Evolutionary conservation across 1,284 basidiomycete genomes (phyloP).

Genomic region (Boletellus deceptivus): DNA sequence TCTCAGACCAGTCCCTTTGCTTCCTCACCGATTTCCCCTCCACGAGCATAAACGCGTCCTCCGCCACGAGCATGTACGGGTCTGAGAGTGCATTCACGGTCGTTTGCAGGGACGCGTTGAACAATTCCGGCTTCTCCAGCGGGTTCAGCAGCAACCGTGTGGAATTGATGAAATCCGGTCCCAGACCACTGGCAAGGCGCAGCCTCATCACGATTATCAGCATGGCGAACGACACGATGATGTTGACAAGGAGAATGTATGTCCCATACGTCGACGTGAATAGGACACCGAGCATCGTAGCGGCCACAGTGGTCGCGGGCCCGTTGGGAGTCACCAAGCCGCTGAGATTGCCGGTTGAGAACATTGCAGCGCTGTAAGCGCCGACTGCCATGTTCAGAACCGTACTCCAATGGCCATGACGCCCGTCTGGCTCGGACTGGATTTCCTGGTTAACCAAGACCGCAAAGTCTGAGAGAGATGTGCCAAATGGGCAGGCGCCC

Average conservation of each 20-base stretch:
- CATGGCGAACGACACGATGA: slow-evolving; percentile 12
- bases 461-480: slow-evolving; percentile 4
- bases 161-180: slow-evolving; percentile 11
- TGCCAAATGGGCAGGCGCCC: background rate
- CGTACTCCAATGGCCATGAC: slow-evolving; percentile 7
- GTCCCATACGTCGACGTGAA: slow-evolving; percentile 3
- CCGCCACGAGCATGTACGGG: slow-evolving; percentile 8
- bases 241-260: slow-evolving; percentile 11
- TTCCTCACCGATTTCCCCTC: background rate
- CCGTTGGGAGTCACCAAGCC: background rate
- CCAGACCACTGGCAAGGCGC: slow-evolving; percentile 8
- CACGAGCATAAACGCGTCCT: background rate
- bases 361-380: slow-evolving; percentile 10
- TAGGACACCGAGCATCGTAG: background rate
- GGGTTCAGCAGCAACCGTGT: slow-evolving; percentile 9
- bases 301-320: background rate
- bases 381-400: slow-evolving; percentile 6
- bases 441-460: background rate
- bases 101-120: slow-evolving; percentile 8
- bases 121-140: slow-evolving; percentile 9
- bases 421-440: background rate
- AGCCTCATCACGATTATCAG: slow-evolving; percentile 7
- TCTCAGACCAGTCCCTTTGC: background rate
- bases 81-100: slow-evolving; percentile 12
- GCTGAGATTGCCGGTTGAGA: background rate